Conservation (phyloP, 2,329 filamentous ascomycete species). For the Trichoderma afroharzianum region DNA sequence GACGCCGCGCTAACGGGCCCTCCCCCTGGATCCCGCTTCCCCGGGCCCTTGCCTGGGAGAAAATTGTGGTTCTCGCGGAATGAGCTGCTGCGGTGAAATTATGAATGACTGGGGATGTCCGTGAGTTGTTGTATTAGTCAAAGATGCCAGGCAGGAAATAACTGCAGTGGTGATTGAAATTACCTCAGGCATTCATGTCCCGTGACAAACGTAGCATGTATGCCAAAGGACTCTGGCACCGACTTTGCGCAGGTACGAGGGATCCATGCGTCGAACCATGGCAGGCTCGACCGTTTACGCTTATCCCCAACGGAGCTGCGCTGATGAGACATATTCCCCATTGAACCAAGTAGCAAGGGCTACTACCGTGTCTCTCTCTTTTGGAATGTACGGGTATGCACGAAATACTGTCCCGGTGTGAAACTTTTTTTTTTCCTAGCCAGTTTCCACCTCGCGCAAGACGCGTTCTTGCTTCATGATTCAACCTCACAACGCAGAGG, state of each 20-base stretch:
- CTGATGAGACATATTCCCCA: not conserved
- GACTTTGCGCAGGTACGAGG: not conserved
- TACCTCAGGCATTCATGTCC: not conserved
- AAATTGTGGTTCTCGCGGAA: conserved; percentile 1
- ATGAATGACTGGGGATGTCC: not conserved
- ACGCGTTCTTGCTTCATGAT: not conserved
- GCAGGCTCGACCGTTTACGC: not conserved
- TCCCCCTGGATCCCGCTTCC: conserved; percentile 14
- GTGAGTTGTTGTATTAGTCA: not conserved
- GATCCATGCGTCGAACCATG: not conserved
- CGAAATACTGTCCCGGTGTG: not conserved
- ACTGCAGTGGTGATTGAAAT: not conserved
- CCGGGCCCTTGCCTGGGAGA: not conserved
- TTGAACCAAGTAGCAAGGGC: not conserved
- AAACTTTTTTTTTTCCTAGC: not conserved
- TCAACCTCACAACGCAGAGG: not conserved
- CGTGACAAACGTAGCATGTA: conserved; percentile 5
- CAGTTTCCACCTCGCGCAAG: not conserved
- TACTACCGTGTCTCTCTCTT: not conserved
- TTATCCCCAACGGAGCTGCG: not conserved
- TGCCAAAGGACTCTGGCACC: not conserved
- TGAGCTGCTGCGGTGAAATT: not conserved
- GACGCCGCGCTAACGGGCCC: not conserved
- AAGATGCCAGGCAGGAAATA: not conserved
- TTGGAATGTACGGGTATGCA: not conserved